Conservation (phyloP, 2,329 filamentous ascomycete species). For the Dothistroma septosporum region DNA sequence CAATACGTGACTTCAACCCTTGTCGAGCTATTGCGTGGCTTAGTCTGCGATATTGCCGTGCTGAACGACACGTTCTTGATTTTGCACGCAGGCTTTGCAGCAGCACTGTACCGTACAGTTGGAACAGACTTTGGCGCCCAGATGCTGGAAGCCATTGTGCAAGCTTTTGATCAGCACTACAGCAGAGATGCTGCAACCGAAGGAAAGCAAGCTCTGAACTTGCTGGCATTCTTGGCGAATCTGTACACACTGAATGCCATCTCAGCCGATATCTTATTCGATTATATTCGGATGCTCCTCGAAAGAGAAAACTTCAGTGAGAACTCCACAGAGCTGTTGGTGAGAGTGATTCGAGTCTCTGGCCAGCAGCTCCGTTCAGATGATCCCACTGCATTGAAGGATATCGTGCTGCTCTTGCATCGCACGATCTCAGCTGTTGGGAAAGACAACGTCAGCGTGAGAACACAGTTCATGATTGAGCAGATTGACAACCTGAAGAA, state of each 20-base stretch:
- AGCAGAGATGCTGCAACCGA: slow-evolving; percentile 33
- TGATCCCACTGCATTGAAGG: slow-evolving; percentile 81
- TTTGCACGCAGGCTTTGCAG: slow-evolving; percentile 81
- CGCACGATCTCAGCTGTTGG: slow-evolving; percentile 61
- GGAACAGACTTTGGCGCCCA: slow-evolving; percentile 88
- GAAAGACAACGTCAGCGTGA: slow-evolving; percentile 69
- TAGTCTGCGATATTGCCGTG: slow-evolving; percentile 72
- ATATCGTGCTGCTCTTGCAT: slow-evolving; percentile 77
- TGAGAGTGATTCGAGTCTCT: slow-evolving; percentile 75
- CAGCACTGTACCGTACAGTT: slow-evolving; percentile 79
- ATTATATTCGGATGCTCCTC: slow-evolving; percentile 79
- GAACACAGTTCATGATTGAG: slow-evolving; percentile 97
- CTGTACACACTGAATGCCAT: slow-evolving; percentile 91
- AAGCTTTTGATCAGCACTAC: slow-evolving; percentile 60
- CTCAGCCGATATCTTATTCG: slow-evolving; percentile 77
- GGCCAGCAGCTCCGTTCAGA: slow-evolving; percentile 82
- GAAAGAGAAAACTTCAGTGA: slow-evolving; percentile 66
- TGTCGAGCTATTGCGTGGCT: slow-evolving; percentile 70
- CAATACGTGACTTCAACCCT: slow-evolving; percentile 81
- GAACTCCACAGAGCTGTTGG: slow-evolving; percentile 78
- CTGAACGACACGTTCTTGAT: slow-evolving; percentile 87
- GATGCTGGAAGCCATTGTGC: slow-evolving; percentile 72
- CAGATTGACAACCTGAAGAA: slow-evolving; percentile 93
- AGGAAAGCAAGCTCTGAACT: slow-evolving; percentile 65
- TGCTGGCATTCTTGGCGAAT: slow-evolving; percentile 77